Percentiles rank a stretch among this genome's conserved stretches.
Conservation (phyloP, 352 stramenopile species). For the Paralagenidium karlingii region DNA sequence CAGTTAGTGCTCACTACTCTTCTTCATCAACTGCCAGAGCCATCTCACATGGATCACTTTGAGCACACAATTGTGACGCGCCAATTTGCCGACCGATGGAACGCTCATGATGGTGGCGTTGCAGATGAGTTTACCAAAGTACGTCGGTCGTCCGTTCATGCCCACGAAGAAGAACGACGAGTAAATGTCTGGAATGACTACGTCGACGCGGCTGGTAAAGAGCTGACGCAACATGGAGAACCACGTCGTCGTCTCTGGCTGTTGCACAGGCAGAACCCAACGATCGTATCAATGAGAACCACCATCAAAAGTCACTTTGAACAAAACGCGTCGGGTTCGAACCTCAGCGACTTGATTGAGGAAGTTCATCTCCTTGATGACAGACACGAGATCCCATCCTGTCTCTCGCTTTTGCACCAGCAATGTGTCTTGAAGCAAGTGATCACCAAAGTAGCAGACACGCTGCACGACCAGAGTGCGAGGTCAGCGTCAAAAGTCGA, state of each 20-base stretch:
- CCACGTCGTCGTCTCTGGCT: no score
- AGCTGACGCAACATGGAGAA: no score
- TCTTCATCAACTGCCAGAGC: neutral
- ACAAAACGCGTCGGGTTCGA: no score
- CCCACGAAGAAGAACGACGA: slow-evolving; percentile 43
- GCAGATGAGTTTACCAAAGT: slow-evolving; percentile 31
- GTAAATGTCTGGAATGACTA: slow-evolving; percentile 13
- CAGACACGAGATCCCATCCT: slow-evolving; percentile 27
- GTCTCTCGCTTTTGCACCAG: slow-evolving; percentile 14
- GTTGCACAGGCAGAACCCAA: no score
- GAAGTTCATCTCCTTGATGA: slow-evolving; percentile 34
- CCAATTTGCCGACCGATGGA: slow-evolving; percentile 22
- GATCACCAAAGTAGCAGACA: slow-evolving; percentile 43
- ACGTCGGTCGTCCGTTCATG: slow-evolving; percentile 18
- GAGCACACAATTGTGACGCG: slow-evolving; percentile 14
- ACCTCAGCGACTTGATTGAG: slow-evolving; percentile 18
- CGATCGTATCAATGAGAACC: no score
- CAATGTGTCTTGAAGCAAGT: slow-evolving; percentile 29
- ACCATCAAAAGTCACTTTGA: no score
- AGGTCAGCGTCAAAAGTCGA: no score
- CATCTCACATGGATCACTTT: slow-evolving; percentile 14
- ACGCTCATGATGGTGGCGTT: slow-evolving; percentile 20
- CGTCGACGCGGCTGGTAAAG: no score
- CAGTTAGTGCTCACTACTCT: neutral
- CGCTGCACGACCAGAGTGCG: slow-evolving; percentile 9